Evolutionary conservation across 257 asterid species (phyloP).

Genomic region (Eucommia ulmoides): DNA sequence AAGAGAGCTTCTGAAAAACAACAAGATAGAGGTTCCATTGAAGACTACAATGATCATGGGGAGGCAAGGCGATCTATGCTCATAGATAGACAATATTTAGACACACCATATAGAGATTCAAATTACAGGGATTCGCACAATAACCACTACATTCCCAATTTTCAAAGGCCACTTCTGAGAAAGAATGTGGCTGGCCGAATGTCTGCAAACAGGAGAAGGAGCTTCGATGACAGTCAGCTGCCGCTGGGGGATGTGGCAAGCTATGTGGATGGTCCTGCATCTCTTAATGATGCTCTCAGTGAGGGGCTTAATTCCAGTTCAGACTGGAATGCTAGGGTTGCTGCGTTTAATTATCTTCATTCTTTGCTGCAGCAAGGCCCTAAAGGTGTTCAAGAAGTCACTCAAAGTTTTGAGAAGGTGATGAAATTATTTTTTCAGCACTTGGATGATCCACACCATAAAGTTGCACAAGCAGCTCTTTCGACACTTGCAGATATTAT

Average conservation of each 20-base stretch:
- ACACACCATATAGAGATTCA: conserved; percentile 50
- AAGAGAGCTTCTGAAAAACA: conserved; percentile 72
- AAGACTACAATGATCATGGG: conserved; percentile 64
- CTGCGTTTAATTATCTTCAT: conserved; percentile 72
- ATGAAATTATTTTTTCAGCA: conserved; percentile 97
- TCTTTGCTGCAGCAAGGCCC: conserved; percentile 86
- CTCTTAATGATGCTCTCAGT: conserved; percentile 80
- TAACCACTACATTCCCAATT: conserved; percentile 62
- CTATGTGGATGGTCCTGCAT: conserved; percentile 76
- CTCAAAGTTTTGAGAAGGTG: conserved; percentile 94
- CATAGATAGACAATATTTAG: conserved; percentile 53
- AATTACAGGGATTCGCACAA: conserved; percentile 60
- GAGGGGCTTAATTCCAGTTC: conserved; percentile 93
- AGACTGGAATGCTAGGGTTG: conserved; percentile 95
- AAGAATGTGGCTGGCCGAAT: conserved; percentile 76
- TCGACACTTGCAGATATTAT: conserved; percentile 94
- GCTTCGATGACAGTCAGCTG: conserved; percentile 93
- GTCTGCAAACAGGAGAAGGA: conserved; percentile 87
- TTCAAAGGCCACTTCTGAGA: conserved; percentile 88
- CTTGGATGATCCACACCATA: conserved; percentile 98
- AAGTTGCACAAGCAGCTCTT: conserved; percentile 99
- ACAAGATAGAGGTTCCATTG: conserved; percentile 50
- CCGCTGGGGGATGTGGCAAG: conserved; percentile 61
- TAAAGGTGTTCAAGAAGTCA: conserved; percentile 86
- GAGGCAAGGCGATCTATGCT: conserved; percentile 60